Base-by-base conservation (phyloP, 164 flowering plant genomes). In the Annona cherimola region DNA sequence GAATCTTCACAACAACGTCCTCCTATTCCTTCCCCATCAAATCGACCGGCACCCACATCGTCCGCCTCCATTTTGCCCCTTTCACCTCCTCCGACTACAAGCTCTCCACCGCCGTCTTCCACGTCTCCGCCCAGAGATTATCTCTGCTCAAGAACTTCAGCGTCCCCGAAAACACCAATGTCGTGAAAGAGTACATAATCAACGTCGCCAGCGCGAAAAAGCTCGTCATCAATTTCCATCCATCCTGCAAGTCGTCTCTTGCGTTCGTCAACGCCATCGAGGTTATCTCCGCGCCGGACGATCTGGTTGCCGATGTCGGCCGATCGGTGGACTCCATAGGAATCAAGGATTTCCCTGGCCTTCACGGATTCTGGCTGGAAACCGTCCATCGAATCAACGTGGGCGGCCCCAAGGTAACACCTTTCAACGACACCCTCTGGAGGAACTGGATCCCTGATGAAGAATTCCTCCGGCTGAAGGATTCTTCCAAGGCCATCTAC, bases 241-340 rank as follows among this genome's bases (percentile, higher is more conserved):
- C 97, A n/a, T 75, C 86, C 0, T 54, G 69, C 54, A 69, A 67
- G 45, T 89, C 97, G 5, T 80, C 68, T 35, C 55, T 90, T 44
- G 98, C 98, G 0, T 94, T 84, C 72, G 59, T 94, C 11, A 94
- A 85, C 78, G 97, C 91, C 19, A 43, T 94, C 12, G 98, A 92
- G 80, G 87, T 94, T 69, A 86, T 88, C 72, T 92, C 96, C 3
- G 87, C 82, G 19, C 97, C 98, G 0, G 85, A 84, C 26, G 71
- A 57, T 16, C 85, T 94, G 61, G 80, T 90, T 61, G 35, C 74
- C 0, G 91, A 87, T 68, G 84, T 65, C 61, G 91, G 91, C 42
- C 62, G 3, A 1, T 11, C 64, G 18, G 67, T 81, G 9, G 71
- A 41, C 4, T 19, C 69, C 4, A 50, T 42, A 26, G 75, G 81